These are phyloP conservation scores for Fonsecaea monophora DNA, from an alignment of 2,329 filamentous ascomycete genomes.

Conservation along the genomic window DNA sequence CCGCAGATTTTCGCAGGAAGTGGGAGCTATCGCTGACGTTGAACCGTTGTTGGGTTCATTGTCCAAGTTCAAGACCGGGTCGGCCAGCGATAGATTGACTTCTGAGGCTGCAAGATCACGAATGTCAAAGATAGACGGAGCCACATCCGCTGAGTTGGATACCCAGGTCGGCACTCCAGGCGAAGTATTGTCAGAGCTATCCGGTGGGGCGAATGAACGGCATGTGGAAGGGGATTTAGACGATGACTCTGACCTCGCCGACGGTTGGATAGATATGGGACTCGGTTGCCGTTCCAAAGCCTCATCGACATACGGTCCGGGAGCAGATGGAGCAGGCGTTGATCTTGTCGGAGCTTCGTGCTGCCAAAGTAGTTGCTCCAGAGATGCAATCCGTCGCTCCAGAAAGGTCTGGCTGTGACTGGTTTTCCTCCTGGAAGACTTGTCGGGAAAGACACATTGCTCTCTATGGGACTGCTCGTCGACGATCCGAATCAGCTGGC, in stretches of 20 bases:
- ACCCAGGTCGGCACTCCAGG: not conserved
- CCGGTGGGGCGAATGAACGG: not conserved
- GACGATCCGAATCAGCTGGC: not conserved
- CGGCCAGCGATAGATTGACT: not conserved
- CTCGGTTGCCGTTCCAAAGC: not conserved
- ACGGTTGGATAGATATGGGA: not conserved
- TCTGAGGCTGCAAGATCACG: not conserved
- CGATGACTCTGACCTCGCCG: not conserved
- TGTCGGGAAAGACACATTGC: conserved; percentile 1
- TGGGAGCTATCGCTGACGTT: not conserved
- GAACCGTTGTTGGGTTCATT: not conserved
- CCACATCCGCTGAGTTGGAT: not conserved
- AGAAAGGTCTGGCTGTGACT: not conserved
- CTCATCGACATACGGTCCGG: not conserved
- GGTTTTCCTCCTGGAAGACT: not conserved
- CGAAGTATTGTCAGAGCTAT: not conserved
- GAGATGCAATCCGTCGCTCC: not conserved
- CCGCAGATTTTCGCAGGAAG: not conserved
- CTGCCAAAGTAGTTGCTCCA: not conserved
- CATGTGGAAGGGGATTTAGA: not conserved
- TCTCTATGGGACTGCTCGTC: conserved; percentile 1
- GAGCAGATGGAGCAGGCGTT: not conserved
- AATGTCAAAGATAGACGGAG: not conserved
- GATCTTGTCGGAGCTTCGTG: not conserved
- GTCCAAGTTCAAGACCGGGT: not conserved